phyloP scores from a whole-genome alignment of 2,329 filamentous ascomycete species.

The Fusarium sp. region DNA sequence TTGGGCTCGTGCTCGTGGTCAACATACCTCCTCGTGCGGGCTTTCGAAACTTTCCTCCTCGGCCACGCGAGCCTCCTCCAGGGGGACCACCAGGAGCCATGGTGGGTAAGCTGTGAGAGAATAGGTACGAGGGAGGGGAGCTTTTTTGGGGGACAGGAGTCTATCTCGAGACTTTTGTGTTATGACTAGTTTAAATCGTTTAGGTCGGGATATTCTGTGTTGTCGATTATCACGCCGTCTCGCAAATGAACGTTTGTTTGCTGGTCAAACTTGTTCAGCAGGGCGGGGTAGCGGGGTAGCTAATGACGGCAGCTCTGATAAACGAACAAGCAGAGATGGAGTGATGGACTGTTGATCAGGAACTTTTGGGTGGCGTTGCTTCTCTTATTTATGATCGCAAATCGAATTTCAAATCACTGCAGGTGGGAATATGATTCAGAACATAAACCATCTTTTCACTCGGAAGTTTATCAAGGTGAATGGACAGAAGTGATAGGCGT shows the following conservation, averaged over 20 bases:
- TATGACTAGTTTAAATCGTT: neutral
- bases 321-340: neutral
- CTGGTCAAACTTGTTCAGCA: constrained; percentile 28
- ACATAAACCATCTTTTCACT: neutral
- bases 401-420: neutral
- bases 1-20: neutral
- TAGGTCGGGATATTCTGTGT: neutral
- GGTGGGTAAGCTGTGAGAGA: constrained; percentile 33
- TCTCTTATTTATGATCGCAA: neutral
- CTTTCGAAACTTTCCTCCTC: constrained; percentile 94
- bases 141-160: neutral
- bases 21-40: constrained; percentile 84
- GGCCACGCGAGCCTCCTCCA: constrained; percentile 69
- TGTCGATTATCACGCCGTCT: neutral
- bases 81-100: constrained; percentile 57
- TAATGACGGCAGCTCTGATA: constrained; percentile 32
- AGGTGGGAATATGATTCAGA: neutral
- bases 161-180: neutral
- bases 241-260: constrained; percentile 21
- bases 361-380: neutral
- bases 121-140: neutral
- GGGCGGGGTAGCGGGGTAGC: constrained; percentile 52
- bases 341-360: constrained; percentile 14
- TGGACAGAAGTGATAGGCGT: neutral
- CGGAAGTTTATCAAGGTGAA: neutral